These are phyloP conservation scores for Adenanthera pavonina DNA, from an alignment of 306 rosid species.

Conservation along the genomic window DNA sequence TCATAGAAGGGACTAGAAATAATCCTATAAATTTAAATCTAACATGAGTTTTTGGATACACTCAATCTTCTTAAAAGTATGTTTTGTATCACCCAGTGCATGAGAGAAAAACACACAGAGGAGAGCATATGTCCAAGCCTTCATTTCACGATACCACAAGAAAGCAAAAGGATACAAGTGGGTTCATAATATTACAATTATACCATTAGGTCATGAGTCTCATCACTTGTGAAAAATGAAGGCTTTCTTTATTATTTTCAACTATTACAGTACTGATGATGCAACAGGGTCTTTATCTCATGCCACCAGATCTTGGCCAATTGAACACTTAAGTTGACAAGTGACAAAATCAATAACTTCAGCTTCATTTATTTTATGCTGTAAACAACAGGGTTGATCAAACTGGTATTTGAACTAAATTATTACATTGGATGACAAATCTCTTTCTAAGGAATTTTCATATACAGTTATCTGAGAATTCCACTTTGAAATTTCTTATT, in stretches of 20 bases:
- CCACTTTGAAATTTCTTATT: too few relatives aligned
- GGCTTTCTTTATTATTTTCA: not conserved
- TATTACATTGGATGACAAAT: not conserved
- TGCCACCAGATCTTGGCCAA: not conserved
- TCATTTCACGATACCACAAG: not conserved
- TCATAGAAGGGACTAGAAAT: constrained; percentile 9
- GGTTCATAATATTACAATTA: not conserved
- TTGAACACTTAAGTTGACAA: not conserved
- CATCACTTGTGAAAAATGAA: not conserved
- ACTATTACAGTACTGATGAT: not conserved
- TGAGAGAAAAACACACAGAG: not conserved
- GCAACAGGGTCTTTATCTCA: not conserved
- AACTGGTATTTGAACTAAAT: not conserved
- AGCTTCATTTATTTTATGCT: not conserved
- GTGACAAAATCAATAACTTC: not conserved
- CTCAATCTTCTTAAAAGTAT: not conserved
- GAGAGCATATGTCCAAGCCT: not conserved
- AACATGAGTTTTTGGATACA: not conserved
- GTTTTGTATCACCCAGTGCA: not conserved
- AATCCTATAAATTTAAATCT: not conserved
- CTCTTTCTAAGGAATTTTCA: not conserved
- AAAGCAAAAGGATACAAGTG: not conserved
- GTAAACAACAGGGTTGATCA: not conserved
- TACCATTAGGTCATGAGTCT: not conserved
- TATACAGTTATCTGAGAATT: not conserved